Evolutionary conservation across 495 filamentous ascomycete species (phyloP).

Genomic region (Jackrogersella minutella): DNA sequence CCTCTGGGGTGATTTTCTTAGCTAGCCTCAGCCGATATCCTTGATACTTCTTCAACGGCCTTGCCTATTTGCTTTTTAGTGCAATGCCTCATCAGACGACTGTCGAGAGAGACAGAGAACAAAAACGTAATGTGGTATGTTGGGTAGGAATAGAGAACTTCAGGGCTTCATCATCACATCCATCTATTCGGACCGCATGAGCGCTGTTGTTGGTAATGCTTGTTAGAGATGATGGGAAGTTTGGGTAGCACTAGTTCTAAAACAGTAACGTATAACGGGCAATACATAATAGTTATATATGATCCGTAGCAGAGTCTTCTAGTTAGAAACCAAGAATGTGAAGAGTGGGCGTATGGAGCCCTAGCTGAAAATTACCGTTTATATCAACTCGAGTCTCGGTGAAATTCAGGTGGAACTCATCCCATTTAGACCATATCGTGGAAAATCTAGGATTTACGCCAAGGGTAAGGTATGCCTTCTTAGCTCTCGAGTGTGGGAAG

Average conservation of each 20-base stretch:
- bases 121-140: constrained; percentile 12
- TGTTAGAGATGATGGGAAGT: background rate
- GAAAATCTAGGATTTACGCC: background rate
- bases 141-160: background rate
- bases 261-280: background rate
- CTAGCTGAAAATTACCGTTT: constrained; percentile 4
- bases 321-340: background rate
- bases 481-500: background rate
- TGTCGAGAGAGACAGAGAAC: background rate
- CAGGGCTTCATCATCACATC: constrained; percentile 5
- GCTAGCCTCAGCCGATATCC: constrained; percentile 21
- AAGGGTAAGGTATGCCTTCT: background rate
- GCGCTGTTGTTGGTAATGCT: background rate
- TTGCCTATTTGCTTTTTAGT: constrained; percentile 13
- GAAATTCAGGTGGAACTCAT: constrained; percentile 19
- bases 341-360: constrained; percentile 10
- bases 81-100: constrained; percentile 17
- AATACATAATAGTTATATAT: constrained; percentile 11
- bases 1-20: constrained; percentile 10
- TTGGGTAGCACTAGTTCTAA: background rate
- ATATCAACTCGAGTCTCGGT: constrained; percentile 14
- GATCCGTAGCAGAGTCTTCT: background rate
- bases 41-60: constrained; percentile 12
- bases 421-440: background rate
- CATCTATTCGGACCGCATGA: constrained; percentile 13